phyloP scores from a whole-genome alignment of 2,329 filamentous ascomycete species.

The Simplicillium sp. region DNA sequence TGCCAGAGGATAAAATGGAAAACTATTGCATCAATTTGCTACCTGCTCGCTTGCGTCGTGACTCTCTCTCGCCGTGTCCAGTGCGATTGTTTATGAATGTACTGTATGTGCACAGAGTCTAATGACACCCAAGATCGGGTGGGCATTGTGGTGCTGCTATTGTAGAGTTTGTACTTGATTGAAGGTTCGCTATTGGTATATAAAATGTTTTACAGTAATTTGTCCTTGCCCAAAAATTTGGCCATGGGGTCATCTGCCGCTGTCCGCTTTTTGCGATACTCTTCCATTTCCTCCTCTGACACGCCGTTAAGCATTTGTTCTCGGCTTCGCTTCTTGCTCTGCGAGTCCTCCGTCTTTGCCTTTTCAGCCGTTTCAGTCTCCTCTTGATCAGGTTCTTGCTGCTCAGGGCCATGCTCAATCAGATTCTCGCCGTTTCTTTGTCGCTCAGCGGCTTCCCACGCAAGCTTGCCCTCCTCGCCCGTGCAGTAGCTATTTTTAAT shows the following conservation, averaged over 20 bases:
- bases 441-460: slow-evolving; percentile 67
- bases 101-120: no score
- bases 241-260: slow-evolving; percentile 83
- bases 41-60: no score
- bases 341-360: slow-evolving; percentile 17
- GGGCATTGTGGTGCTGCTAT: not conserved
- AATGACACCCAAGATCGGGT: no score
- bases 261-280: slow-evolving; percentile 67
- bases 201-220: slow-evolving; percentile 33
- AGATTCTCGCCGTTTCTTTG: slow-evolving; percentile 40
- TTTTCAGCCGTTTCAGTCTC: slow-evolving; percentile 18
- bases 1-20: slow-evolving; percentile 38
- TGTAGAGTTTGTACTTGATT: slow-evolving; percentile 1
- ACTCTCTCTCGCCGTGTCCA: no score
- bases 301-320: slow-evolving; percentile 72
- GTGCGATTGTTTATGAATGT: no score
- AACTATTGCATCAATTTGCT: slow-evolving; percentile 21
- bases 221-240: slow-evolving; percentile 64
- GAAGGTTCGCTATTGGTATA: slow-evolving; percentile 14
- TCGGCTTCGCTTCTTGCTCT: slow-evolving; percentile 60
- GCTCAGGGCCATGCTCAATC: slow-evolving; percentile 9
- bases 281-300: slow-evolving; percentile 77
- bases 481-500: slow-evolving; percentile 98
- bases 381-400: slow-evolving; percentile 16
- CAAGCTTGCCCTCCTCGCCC: slow-evolving; percentile 74